Conservation (phyloP, 2,329 filamentous ascomycete genomes). For the Chrysoporthe cubensis region DNA sequence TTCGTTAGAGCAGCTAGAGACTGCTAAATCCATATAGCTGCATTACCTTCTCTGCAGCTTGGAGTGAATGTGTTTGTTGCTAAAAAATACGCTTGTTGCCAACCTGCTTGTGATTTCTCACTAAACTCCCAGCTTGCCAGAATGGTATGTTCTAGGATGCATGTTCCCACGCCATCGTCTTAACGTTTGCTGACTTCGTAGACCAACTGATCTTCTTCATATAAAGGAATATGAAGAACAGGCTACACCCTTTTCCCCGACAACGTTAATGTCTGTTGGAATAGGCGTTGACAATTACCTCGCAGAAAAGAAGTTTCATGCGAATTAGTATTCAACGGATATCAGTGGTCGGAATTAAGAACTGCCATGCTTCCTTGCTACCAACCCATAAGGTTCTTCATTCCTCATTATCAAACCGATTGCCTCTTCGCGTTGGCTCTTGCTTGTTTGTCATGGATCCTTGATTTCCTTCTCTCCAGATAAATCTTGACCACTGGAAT, state of each 20-base stretch:
- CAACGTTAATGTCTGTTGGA: background rate
- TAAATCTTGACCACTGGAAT: conserved; percentile 23
- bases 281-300: background rate
- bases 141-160: no score
- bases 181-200: no score
- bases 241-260: background rate
- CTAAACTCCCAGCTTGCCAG: no score
- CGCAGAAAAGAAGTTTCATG: background rate
- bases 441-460: background rate
- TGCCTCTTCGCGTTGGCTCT: background rate
- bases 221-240: no score
- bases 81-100: no score
- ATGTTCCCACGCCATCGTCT: no score
- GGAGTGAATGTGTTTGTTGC: no score
- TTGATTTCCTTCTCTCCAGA: conserved; percentile 14
- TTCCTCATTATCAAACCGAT: background rate
- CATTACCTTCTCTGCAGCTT: no score
- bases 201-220: no score
- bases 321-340: background rate
- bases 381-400: background rate
- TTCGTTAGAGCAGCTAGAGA: no score
- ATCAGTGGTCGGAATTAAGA: background rate
- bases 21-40: no score
- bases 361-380: background rate
- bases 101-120: no score